These are phyloP conservation scores for Teunomyces pallodes DNA, from an alignment of 805 yeast species.

Conservation along the genomic window DNA sequence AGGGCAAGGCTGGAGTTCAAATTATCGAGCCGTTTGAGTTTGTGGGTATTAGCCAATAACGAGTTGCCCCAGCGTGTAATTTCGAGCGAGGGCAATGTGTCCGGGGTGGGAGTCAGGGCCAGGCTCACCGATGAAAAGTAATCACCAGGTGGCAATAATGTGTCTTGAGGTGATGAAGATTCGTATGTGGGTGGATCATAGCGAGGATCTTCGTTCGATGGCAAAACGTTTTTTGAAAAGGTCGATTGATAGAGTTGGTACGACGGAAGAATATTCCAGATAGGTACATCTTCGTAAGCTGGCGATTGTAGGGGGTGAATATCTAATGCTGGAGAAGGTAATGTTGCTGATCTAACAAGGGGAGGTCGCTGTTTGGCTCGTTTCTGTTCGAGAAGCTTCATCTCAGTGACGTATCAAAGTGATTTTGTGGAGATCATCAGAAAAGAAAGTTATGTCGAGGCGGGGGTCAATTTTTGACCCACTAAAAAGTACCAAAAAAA, in stretches of 20 bases:
- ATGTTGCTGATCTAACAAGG: not conserved
- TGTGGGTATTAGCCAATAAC: slow-evolving; percentile 26
- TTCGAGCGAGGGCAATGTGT: not conserved
- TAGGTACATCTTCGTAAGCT: slow-evolving; percentile 24
- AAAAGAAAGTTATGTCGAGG: not conserved
- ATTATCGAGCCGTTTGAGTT: slow-evolving; percentile 18
- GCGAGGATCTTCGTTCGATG: slow-evolving; percentile 17
- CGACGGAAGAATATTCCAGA: slow-evolving; percentile 30
- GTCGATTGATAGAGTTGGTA: slow-evolving; percentile 30
- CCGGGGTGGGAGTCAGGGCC: not conserved
- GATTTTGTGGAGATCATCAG: not conserved
- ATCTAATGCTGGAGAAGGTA: not conserved
- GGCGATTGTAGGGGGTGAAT: slow-evolving; percentile 22
- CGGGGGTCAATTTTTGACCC: too few relatives aligned
- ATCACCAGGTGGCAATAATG: not conserved
- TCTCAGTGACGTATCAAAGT: not conserved
- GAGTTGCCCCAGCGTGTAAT: slow-evolving; percentile 26
- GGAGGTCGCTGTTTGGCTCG: not conserved
- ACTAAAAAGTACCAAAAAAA: too few relatives aligned
- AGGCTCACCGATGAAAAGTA: slow-evolving; percentile 4
- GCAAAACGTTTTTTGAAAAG: slow-evolving; percentile 22
- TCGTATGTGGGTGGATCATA: slow-evolving; percentile 25
- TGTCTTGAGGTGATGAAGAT: not conserved
- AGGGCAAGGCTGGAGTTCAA: slow-evolving; percentile 15
- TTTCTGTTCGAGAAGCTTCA: slow-evolving; percentile 1